phyloP scores from a whole-genome alignment of 371 early-diverging fungal genomes.

The Phascolomyces articulosus region DNA sequence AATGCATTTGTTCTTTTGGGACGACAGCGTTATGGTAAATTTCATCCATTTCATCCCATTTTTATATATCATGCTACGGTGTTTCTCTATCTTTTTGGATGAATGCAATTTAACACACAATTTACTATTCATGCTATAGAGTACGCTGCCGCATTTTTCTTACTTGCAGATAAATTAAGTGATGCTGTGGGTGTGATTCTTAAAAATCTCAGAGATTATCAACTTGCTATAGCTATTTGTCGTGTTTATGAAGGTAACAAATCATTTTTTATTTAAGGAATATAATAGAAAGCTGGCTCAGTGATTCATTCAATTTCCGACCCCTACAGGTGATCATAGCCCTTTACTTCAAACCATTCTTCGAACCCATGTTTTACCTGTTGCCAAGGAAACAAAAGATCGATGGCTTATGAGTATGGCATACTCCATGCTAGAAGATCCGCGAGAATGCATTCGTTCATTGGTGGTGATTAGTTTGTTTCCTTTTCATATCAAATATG shows the following conservation, averaged over 20 bases:
- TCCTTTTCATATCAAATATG: too few species aligned
- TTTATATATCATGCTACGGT: too few species aligned
- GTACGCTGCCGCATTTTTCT: constrained; percentile 94
- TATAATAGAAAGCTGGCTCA: background rate
- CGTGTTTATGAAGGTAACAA: constrained; percentile 82
- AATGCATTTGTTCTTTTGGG: constrained; percentile 97
- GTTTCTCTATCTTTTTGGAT: too few species aligned
- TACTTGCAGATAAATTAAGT: constrained; percentile 81
- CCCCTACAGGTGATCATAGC: constrained; percentile 74
- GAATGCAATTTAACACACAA: too few species aligned
- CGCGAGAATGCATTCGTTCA: constrained; percentile 67
- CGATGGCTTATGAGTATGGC: constrained; percentile 78
- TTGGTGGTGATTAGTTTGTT: constrained; percentile 50
- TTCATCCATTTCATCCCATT: too few species aligned
- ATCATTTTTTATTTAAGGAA: too few species aligned
- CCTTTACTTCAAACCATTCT: constrained; percentile 62
- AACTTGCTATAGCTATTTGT: constrained; percentile 89
- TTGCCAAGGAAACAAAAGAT: constrained; percentile 55
- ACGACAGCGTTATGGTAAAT: constrained; percentile 87
- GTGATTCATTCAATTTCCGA: background rate
- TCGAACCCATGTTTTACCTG: constrained; percentile 40
- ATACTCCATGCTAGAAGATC: constrained; percentile 65
- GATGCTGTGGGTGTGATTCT: constrained; percentile 94
- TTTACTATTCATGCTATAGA: constrained; percentile 31
- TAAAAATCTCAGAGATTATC: constrained; percentile 87